These are phyloP conservation scores for Gymnopus androsaceus DNA, from an alignment of 1,284 basidiomycete genomes.

Conservation along the genomic window DNA sequence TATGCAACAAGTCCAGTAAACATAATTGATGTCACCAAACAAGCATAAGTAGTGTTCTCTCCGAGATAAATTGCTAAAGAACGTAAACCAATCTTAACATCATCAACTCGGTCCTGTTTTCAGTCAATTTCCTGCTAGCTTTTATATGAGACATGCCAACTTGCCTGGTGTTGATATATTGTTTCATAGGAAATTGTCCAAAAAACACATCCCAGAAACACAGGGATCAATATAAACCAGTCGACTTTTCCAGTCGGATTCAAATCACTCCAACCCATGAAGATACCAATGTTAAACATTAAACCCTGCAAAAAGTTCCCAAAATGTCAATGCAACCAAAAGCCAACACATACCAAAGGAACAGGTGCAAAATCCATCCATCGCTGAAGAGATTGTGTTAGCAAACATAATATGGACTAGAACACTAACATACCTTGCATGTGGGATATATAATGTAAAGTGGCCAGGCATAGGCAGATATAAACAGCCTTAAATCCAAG, in stretches of 20 bases:
- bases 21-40: slow-evolving; percentile 21
- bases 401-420: no score
- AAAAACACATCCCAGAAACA: slow-evolving; percentile 29
- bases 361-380: slow-evolving; percentile 35
- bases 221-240: slow-evolving; percentile 25
- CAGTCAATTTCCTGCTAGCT: background rate
- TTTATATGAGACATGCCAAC: background rate
- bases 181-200: slow-evolving; percentile 35
- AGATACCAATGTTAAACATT: slow-evolving; percentile 34
- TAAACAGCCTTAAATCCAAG: slow-evolving; percentile 21
- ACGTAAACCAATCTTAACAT: slow-evolving; percentile 27
- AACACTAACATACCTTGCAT: slow-evolving; percentile 29
- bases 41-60: slow-evolving; percentile 25
- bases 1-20: slow-evolving; percentile 26
- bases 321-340: no score
- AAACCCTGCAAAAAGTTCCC: slow-evolving; percentile 29
- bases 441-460: slow-evolving; percentile 35
- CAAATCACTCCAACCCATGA: slow-evolving; percentile 35
- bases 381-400: slow-evolving; percentile 26
- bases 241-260: slow-evolving; percentile 23
- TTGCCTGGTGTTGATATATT: slow-evolving; percentile 30
- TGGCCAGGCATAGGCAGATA: slow-evolving; percentile 31
- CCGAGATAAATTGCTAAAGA: slow-evolving; percentile 26
- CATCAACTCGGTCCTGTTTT: slow-evolving; percentile 28
- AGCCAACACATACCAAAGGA: slow-evolving; percentile 30